A percentile compares a stretch with the other conserved stretches of the same genome.
phyloP scores from a whole-genome alignment of 1,139 yeast genomes.

The Maudiozyma humilis region DNA sequence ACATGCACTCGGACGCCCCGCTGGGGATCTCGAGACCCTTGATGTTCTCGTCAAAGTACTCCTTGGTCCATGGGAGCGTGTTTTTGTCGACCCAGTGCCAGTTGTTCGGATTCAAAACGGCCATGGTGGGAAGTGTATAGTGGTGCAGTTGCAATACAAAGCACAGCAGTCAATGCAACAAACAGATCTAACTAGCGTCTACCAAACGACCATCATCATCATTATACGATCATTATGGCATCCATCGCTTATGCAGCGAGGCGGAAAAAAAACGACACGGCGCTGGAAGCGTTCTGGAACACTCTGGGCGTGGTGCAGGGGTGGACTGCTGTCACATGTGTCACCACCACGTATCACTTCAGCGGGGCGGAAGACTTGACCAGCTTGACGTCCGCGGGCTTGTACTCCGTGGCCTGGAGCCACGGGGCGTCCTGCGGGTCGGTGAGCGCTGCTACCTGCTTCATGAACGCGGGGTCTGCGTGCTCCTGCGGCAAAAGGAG shows the following conservation, averaged over 20 bases:
- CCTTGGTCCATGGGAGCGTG: conserved; percentile 68
- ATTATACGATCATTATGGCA: too few species aligned
- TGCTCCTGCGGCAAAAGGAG: conserved; percentile 19
- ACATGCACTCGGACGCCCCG: conserved; percentile 31
- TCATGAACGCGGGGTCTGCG: conserved; percentile 16
- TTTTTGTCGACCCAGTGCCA: conserved; percentile 87
- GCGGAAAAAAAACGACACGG: neutral
- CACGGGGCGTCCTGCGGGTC: conserved; percentile 19
- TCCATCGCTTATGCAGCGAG: too few species aligned
- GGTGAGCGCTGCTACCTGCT: conserved; percentile 16
- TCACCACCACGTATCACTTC: too few species aligned
- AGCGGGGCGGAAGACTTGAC: conserved; percentile 13
- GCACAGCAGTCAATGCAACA: neutral
- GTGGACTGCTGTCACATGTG: neutral
- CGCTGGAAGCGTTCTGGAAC: neutral
- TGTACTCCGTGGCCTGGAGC: conserved; percentile 19
- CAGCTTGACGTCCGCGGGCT: conserved; percentile 11
- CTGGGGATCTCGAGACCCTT: conserved; percentile 31
- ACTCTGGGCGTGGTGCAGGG: too few species aligned
- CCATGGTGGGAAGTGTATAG: conserved; percentile 39
- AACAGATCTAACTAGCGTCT: too few species aligned
- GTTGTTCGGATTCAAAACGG: conserved; percentile 76
- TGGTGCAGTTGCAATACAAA: neutral
- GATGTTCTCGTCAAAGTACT: conserved; percentile 44
- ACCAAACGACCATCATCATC: too few species aligned